phyloP scores from a whole-genome alignment of 1,284 basidiomycete genomes.

The Pholiota adiposa region DNA sequence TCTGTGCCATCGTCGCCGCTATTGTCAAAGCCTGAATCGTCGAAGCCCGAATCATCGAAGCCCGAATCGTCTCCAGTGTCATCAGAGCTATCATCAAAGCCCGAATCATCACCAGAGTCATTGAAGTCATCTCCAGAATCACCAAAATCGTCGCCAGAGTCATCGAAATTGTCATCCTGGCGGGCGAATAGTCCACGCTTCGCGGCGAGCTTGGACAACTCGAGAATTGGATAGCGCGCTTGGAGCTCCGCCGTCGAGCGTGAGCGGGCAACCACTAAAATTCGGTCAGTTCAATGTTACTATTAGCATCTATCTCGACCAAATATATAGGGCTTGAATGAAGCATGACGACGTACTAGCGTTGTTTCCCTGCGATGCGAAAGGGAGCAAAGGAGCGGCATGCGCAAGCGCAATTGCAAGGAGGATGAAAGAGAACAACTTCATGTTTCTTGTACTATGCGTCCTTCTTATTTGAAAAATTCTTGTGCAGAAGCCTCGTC shows the following conservation, averaged over 20 bases:
- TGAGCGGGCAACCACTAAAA: constrained; percentile 7
- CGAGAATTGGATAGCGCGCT: constrained; percentile 8
- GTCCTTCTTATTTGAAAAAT: constrained; percentile 5
- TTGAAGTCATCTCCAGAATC: no score
- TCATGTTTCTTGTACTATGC: constrained; percentile 9
- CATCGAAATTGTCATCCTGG: constrained; percentile 18
- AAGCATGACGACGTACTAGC: not conserved
- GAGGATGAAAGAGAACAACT: constrained; percentile 20
- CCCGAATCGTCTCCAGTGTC: constrained; percentile 12
- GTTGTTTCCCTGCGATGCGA: constrained; percentile 18
- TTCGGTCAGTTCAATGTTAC: no score
- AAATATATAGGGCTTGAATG: no score
- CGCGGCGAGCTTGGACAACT: constrained; percentile 8
- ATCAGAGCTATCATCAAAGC: constrained; percentile 14
- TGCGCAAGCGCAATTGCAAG: constrained; percentile 21
- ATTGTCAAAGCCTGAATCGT: no score
- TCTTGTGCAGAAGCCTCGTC: constrained; percentile 21
- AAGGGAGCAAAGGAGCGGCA: constrained; percentile 22
- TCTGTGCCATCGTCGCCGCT: constrained; percentile 14
- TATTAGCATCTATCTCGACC: no score
- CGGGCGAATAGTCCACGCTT: constrained; percentile 17
- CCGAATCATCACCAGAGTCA: constrained; percentile 7
- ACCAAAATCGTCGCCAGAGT: constrained; percentile 11
- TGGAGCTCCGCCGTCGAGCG: constrained; percentile 4
- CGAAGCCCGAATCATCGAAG: constrained; percentile 15